These are phyloP conservation scores for Lichtheimia ornata DNA, from an alignment of 371 early-diverging fungal species.

Conservation along the genomic window DNA sequence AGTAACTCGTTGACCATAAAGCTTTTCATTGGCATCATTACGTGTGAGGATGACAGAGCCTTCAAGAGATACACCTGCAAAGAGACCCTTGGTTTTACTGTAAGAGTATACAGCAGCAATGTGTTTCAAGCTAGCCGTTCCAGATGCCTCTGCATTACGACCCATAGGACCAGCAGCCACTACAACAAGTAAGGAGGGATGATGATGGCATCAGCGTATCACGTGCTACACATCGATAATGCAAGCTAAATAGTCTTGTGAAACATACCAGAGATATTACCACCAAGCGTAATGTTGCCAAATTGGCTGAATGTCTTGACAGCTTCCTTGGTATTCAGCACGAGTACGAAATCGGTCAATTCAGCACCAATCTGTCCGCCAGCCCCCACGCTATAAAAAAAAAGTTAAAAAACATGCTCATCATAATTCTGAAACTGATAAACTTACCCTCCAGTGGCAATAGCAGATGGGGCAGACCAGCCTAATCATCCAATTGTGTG, in stretches of 20 bases:
- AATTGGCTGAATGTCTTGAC: constrained; percentile 88
- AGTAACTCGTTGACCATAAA: constrained; percentile 77
- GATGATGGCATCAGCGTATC: neutral
- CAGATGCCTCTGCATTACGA: constrained; percentile 88
- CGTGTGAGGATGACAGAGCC: constrained; percentile 91
- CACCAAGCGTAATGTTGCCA: constrained; percentile 91
- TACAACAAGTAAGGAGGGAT: constrained; percentile 12
- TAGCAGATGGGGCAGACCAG: constrained; percentile 82
- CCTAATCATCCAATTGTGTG: constrained; percentile 17
- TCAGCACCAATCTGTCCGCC: constrained; percentile 90
- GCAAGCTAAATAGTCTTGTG: neutral
- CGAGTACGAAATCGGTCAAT: constrained; percentile 89
- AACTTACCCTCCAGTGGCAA: constrained; percentile 54
- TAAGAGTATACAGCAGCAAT: constrained; percentile 91
- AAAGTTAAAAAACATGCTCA: too few relatives aligned
- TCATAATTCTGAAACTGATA: too few relatives aligned
- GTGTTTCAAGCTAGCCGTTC: constrained; percentile 71
- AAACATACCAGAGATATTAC: constrained; percentile 68
- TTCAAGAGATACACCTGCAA: constrained; percentile 91
- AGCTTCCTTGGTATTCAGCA: constrained; percentile 82
- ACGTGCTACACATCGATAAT: neutral
- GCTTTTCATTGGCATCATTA: constrained; percentile 86
- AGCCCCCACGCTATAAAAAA: too few relatives aligned
- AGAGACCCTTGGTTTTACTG: constrained; percentile 85
- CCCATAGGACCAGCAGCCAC: constrained; percentile 95